phyloP scores from a whole-genome alignment of 441 rosid species.

The Bruguiera hainesii region DNA sequence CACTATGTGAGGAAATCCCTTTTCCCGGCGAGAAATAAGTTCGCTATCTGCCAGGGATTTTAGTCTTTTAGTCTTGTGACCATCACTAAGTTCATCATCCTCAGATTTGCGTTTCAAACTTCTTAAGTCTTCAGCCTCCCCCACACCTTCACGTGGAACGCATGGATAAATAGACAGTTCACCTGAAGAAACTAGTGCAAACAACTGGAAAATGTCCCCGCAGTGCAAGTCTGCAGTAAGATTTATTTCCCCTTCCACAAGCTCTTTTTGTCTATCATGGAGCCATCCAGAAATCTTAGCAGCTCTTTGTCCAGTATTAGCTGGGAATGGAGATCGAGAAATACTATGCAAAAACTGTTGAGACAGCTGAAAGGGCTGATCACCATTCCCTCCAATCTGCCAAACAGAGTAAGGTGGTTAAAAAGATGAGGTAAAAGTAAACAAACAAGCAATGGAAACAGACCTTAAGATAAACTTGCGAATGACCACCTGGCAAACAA shows the following conservation, averaged over 20 bases:
- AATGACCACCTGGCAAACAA: neutral
- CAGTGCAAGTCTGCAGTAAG: slow-evolving; percentile 83
- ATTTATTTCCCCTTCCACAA: slow-evolving; percentile 49
- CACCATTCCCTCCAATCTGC: slow-evolving; percentile 86
- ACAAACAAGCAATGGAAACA: neutral
- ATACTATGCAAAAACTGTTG: slow-evolving; percentile 72
- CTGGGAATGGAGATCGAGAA: slow-evolving; percentile 78
- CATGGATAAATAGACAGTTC: slow-evolving; percentile 63
- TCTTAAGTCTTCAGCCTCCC: slow-evolving; percentile 87
- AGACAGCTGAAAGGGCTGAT: slow-evolving; percentile 78
- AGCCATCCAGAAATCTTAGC: slow-evolving; percentile 79
- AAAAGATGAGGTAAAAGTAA: neutral
- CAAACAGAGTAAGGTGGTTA: slow-evolving; percentile 19
- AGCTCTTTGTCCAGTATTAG: slow-evolving; percentile 80
- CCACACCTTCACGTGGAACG: slow-evolving; percentile 88
- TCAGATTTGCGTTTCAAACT: slow-evolving; percentile 69
- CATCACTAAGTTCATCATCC: slow-evolving; percentile 46
- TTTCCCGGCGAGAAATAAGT: slow-evolving; percentile 75
- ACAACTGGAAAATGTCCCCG: slow-evolving; percentile 79
- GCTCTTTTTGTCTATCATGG: slow-evolving; percentile 52
- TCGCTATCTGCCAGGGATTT: slow-evolving; percentile 69
- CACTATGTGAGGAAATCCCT: slow-evolving; percentile 90
- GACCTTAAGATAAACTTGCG: neutral
- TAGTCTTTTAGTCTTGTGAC: slow-evolving; percentile 57
- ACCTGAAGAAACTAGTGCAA: slow-evolving; percentile 75